Conservation (phyloP, 148 eudicot species). For the Simmondsia chinensis region DNA sequence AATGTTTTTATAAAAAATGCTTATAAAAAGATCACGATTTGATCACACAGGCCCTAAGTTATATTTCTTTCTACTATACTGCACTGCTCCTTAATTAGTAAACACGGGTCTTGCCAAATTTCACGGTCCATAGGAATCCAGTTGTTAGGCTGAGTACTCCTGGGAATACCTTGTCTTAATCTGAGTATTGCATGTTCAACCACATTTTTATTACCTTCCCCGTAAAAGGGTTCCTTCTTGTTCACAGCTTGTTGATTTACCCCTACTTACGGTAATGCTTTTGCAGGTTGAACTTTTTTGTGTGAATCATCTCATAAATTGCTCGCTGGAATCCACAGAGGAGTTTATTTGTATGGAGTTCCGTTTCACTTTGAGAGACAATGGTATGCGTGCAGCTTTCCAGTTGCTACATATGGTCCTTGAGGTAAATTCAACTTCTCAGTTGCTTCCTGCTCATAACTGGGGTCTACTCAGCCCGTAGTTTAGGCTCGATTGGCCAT, state of each 20-base stretch:
- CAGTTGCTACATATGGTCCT: constrained; percentile 99
- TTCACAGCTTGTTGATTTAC: not conserved
- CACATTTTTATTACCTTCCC: not conserved
- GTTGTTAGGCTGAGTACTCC: too few relatives aligned
- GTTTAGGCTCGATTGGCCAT: too few relatives aligned
- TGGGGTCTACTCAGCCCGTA: not conserved
- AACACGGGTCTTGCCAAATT: too few relatives aligned
- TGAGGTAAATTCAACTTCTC: constrained; percentile 44
- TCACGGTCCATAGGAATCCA: too few relatives aligned
- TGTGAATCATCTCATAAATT: constrained; percentile 95
- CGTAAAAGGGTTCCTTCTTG: not conserved
- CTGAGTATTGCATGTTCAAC: too few relatives aligned
- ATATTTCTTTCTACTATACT: too few relatives aligned
- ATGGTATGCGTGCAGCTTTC: constrained; percentile 99
- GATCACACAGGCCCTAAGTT: too few relatives aligned
- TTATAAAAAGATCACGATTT: too few relatives aligned
- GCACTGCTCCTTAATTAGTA: too few relatives aligned
- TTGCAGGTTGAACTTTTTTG: constrained; percentile 96
- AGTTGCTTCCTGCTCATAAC: not conserved
- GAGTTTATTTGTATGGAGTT: constrained; percentile 98
- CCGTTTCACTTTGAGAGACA: constrained; percentile 92
- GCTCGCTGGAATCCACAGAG: constrained; percentile 95
- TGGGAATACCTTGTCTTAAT: too few relatives aligned
- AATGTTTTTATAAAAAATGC: too few relatives aligned
- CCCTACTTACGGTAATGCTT: constrained; percentile 6